Percentiles rank a stretch among this genome's conserved stretches.
Conservation (phyloP, 495 filamentous ascomycete genomes). For the Penicillium canariense region DNA sequence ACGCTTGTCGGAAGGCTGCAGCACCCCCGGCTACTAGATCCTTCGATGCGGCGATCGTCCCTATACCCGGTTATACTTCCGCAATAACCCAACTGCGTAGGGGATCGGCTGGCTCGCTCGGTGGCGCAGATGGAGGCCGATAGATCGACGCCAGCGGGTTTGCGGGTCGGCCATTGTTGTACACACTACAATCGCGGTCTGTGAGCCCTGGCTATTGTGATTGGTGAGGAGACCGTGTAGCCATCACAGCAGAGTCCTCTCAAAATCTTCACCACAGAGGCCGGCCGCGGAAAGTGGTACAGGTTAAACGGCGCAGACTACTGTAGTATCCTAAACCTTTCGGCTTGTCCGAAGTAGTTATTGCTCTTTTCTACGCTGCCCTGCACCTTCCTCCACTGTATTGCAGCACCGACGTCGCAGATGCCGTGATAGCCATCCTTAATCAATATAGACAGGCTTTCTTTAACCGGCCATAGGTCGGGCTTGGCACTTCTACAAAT, state of each 20-base stretch:
- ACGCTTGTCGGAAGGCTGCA: not conserved
- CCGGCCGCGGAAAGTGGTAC: not conserved
- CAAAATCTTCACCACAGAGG: not conserved
- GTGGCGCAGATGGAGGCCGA: not conserved
- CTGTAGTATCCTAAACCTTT: not conserved
- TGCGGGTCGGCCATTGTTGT: not conserved
- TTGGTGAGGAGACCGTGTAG: not conserved
- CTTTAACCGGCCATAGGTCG: not conserved
- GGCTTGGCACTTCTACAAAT: not conserved
- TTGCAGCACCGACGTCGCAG: not conserved
- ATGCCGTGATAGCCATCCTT: not conserved
- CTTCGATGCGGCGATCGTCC: constrained; percentile 9
- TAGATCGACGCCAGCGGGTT: constrained; percentile 2
- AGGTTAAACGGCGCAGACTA: too few relatives aligned
- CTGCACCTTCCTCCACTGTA: too few relatives aligned
- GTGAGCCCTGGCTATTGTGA: too few relatives aligned
- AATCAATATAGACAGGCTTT: not conserved
- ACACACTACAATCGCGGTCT: not conserved
- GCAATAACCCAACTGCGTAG: constrained; percentile 13
- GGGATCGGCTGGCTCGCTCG: constrained; percentile 3
- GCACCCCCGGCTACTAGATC: constrained; percentile 8
- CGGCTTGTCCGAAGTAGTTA: not conserved
- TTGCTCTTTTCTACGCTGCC: not conserved
- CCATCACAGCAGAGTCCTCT: not conserved
- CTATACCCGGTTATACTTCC: constrained; percentile 2